Base-by-base conservation (phyloP, 192 early-diverging fungal genomes). In the Coemansia sp. region DNA sequence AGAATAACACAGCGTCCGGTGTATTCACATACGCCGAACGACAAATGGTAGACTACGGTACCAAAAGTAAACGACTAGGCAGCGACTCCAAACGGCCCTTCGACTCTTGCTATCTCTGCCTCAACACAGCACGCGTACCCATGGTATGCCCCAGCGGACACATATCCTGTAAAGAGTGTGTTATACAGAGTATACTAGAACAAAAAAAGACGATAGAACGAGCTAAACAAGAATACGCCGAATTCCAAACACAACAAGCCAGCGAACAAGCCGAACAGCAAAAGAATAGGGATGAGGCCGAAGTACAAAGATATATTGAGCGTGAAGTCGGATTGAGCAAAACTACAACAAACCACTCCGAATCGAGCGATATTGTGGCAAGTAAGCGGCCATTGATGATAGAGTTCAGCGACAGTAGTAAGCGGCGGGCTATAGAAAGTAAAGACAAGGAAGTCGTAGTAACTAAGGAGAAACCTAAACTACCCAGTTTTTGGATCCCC, bases 11-110 rank as follows among this genome's bases (percentile, higher is more conserved):
- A 3, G 92, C 95, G 6, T 84, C 89, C 21, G 90, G 92, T 30
- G 92, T 94, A 42, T 98, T 98, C 74, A 98, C 95, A 2, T 91
- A 95, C 74, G 92, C 92, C 11, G 96, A 97, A 77, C 85, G 91
- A 37, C 84, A 91, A 64, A 87, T 91, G 79, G 85, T 94, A 6
- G 90, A 93, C 58, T 98, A 98, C 78, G 96, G 96, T 26, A 96
- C 94, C 0, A 91, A 95, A 67, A 91, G 17, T 10, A 47, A 90
- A 82, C 88, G 95, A 9, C 78, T 97, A 16, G 95, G 94, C 0
- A 80, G 87, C 10, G 95, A 96, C 62, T 91, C 92, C 2, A 92
- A 94, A 80, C 75, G 93, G 21, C 77, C 88, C 28, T 97, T 88
- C 72, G 90, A 98, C 69, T 87, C 95, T 16, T 98, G 96, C 72